These are phyloP conservation scores for Rosa chinensis DNA, from an alignment of 306 rosid species.

Conservation along the genomic window DNA sequence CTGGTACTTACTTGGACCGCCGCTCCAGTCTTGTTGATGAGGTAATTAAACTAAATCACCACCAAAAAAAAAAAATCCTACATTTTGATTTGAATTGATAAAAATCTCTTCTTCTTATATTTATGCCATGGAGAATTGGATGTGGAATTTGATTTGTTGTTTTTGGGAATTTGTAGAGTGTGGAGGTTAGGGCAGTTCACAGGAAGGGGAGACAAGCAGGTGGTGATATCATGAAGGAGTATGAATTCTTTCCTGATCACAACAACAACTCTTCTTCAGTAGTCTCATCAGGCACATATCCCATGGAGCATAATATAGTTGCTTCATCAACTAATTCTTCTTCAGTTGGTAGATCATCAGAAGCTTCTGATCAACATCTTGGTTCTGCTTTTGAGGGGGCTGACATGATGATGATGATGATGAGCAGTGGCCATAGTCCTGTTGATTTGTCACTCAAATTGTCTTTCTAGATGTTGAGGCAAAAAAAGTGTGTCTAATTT, in stretches of 20 bases:
- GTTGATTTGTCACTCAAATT: slow-evolving; percentile 89
- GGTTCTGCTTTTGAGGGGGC: slow-evolving; percentile 29
- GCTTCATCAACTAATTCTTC: slow-evolving; percentile 34
- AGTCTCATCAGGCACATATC: slow-evolving; percentile 32
- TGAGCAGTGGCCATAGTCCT: slow-evolving; percentile 33
- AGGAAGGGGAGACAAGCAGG: slow-evolving; percentile 48
- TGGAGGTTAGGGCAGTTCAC: slow-evolving; percentile 71
- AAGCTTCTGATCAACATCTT: slow-evolving; percentile 34
- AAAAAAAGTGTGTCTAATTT: slow-evolving; percentile 1
- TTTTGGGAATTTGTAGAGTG: slow-evolving; percentile 39
- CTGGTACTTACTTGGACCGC: not conserved
- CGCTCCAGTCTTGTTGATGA: slow-evolving; percentile 24
- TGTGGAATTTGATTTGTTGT: slow-evolving; percentile 4
- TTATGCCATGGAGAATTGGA: not conserved
- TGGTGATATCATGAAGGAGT: slow-evolving; percentile 58
- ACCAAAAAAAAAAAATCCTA: too few species aligned
- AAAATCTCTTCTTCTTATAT: not conserved
- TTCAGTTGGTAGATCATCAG: slow-evolving; percentile 40
- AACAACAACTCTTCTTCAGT: not conserved
- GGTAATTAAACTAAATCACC: slow-evolving; percentile 22
- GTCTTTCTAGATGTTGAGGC: slow-evolving; percentile 41
- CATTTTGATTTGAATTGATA: not conserved
- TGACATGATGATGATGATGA: slow-evolving; percentile 17
- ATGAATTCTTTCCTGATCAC: slow-evolving; percentile 62
- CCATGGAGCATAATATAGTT: slow-evolving; percentile 30